phyloP scores from a whole-genome alignment of 2,329 filamentous ascomycete species.

The Fusarium caatingaense region DNA sequence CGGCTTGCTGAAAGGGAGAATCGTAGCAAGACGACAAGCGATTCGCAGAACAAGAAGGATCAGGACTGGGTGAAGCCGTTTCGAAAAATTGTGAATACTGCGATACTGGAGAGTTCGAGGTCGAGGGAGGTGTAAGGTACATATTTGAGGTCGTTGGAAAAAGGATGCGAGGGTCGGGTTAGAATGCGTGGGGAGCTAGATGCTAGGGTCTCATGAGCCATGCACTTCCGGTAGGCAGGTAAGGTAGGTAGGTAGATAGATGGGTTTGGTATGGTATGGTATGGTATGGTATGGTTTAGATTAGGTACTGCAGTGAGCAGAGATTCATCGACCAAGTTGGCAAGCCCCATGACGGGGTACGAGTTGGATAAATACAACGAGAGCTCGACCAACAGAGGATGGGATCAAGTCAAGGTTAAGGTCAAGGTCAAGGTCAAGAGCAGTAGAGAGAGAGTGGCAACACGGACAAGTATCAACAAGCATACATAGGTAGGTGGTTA shows the following conservation, averaged over 20 bases:
- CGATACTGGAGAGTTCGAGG: slow-evolving; percentile 58
- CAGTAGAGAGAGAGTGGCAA: slow-evolving; percentile 38
- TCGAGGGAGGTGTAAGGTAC: slow-evolving; percentile 62
- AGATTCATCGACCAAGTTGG: slow-evolving; percentile 42
- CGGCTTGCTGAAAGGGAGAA: slow-evolving; percentile 56
- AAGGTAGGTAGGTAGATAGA: slow-evolving; percentile 22
- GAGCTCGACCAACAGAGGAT: slow-evolving; percentile 27
- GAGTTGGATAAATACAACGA: slow-evolving; percentile 40
- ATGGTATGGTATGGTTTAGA: slow-evolving; percentile 6
- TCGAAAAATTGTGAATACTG: slow-evolving; percentile 41
- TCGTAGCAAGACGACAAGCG: slow-evolving; percentile 58
- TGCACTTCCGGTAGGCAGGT: slow-evolving; percentile 34
- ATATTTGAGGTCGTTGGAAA: slow-evolving; percentile 52
- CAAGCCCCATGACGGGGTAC: slow-evolving; percentile 35
- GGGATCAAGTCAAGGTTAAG: slow-evolving; percentile 20
- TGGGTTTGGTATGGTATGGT: neutral
- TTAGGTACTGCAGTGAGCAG: slow-evolving; percentile 31
- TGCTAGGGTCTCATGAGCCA: slow-evolving; percentile 44
- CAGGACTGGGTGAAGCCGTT: slow-evolving; percentile 50
- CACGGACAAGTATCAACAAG: slow-evolving; percentile 28
- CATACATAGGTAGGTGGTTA: slow-evolving; percentile 1
- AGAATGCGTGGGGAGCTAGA: slow-evolving; percentile 41
- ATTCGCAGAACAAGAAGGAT: slow-evolving; percentile 43
- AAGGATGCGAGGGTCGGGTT: slow-evolving; percentile 42
- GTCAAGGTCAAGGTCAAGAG: slow-evolving; percentile 23